A percentile compares a stretch with the other conserved stretches of the same genome.
Conservation (phyloP, 202 grass and related monocot species). For the Eragrostis tef region DNA sequence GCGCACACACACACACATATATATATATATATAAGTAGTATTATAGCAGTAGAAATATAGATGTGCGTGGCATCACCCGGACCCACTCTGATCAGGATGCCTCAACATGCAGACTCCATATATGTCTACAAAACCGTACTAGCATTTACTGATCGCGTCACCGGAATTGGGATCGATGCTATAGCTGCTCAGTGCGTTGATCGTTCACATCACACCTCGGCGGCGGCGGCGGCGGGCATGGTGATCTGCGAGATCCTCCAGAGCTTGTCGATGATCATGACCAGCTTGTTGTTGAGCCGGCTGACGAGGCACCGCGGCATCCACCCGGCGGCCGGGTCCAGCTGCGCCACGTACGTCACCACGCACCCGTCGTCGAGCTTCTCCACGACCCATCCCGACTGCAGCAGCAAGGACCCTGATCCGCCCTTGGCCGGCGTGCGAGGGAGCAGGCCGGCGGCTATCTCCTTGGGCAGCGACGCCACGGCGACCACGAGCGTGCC, state of each 20-base stretch:
- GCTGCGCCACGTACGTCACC: slow-evolving; percentile 88
- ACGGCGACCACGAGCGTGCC: slow-evolving; percentile 91
- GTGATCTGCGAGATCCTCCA: slow-evolving; percentile 73
- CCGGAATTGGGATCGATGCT: no score
- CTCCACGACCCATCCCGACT: slow-evolving; percentile 99
- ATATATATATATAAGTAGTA: no score
- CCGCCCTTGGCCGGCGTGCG: background rate
- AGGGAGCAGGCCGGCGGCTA: slow-evolving; percentile 79
- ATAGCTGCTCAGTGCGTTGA: background rate
- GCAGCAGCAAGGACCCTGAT: slow-evolving; percentile 70
- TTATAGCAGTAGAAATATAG: background rate
- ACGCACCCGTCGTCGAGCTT: slow-evolving; percentile 68
- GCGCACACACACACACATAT: no score
- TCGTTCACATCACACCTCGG: slow-evolving; percentile 35
- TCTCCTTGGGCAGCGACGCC: slow-evolving; percentile 94
- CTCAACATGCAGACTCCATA: background rate
- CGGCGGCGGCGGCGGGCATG: background rate
- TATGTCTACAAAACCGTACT: slow-evolving; percentile 21
- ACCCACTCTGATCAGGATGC: no score
- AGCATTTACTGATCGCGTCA: slow-evolving; percentile 12
- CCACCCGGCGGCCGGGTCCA: slow-evolving; percentile 83
- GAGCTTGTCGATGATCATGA: slow-evolving; percentile 84
- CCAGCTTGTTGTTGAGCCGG: slow-evolving; percentile 86
- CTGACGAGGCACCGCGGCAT: slow-evolving; percentile 82
- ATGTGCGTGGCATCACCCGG: background rate